Evolutionary conservation across 2,329 filamentous ascomycete species (phyloP), one percentile per base, ranked within the genome.

Genomic region (Fonsecaea pedrosoi): DNA sequence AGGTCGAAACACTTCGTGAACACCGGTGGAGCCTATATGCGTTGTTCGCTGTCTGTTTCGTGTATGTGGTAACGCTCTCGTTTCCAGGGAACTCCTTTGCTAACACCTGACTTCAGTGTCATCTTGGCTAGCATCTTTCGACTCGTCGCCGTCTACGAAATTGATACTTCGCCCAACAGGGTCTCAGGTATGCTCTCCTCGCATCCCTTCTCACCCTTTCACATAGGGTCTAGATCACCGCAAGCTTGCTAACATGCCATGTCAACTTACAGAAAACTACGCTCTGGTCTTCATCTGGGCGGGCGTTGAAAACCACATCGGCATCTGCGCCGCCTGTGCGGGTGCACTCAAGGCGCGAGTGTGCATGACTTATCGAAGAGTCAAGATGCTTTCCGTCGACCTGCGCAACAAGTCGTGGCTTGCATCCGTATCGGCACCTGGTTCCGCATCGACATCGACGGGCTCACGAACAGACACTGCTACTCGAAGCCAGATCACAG

Each of bases 301-400:
- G 0, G 35, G 62, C 8, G 68, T 70, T 6, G 68, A 70, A 37
- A 70, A 70, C 65, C 68, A 70, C 56, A 40, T 70, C 35, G 68
- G 68, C n/a, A 70, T 70, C 53, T 70, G 68, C 45, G 65, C 63
- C 30, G 68, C 68, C 25, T 70, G 68, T 53, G 68, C 55, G 4
- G 68, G 68, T n/a, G 62, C 68, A 18, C 60, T 70, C 63, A 70
- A 70, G 35, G 63, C 67, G 34, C 68, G 57, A 54, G 53, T 60
- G n/a, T 34, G 67, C 30, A 3, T 62, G 18, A 63, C 60, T 9
- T 63, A 62, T 40, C 37, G 60, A 6, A 65, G 32, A n/a, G 60
- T 68, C 40, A 40, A 53, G 50, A 21, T 34, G 10, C 60, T 66
- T 15, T 70, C 67, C 15, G 54, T 64, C 34, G 60, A 65, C 13